These are phyloP conservation scores for Chrysoporthe puriensis DNA, from an alignment of 2,329 filamentous ascomycete species.

Conservation along the genomic window DNA sequence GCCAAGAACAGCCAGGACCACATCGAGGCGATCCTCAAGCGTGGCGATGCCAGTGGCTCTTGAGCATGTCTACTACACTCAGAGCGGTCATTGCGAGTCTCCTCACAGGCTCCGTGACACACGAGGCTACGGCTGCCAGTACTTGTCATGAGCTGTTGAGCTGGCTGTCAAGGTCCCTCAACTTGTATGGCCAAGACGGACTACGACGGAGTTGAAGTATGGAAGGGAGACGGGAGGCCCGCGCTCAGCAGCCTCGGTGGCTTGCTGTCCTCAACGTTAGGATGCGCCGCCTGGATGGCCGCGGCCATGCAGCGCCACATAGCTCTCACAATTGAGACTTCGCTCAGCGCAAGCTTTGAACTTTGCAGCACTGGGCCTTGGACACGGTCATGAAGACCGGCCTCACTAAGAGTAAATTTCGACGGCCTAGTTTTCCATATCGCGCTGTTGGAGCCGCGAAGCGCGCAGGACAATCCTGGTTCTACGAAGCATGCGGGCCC, in stretches of 20 bases:
- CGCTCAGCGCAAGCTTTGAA: background rate
- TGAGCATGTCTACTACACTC: conserved; percentile 19
- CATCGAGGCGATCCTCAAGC: conserved; percentile 82
- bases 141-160: background rate
- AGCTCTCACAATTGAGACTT: conserved; percentile 1
- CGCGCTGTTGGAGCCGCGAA: background rate
- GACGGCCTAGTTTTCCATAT: background rate
- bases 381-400: background rate
- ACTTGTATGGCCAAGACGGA: background rate
- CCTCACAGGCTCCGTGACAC: background rate
- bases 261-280: background rate
- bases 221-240: background rate
- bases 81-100: conserved; percentile 12
- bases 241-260: conserved; percentile 5
- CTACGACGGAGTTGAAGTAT: background rate
- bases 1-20: conserved; percentile 92
- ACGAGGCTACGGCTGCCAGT: background rate
- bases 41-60: conserved; percentile 44
- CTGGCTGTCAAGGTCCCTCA: background rate
- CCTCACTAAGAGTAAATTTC: background rate
- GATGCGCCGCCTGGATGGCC: background rate
- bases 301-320: background rate
- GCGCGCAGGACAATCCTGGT: conserved; percentile 5
- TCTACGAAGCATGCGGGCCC: background rate
- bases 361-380: background rate